phyloP scores from a whole-genome alignment of 139 green algal genomes.

The Astrephomene gubernaculifera region DNA sequence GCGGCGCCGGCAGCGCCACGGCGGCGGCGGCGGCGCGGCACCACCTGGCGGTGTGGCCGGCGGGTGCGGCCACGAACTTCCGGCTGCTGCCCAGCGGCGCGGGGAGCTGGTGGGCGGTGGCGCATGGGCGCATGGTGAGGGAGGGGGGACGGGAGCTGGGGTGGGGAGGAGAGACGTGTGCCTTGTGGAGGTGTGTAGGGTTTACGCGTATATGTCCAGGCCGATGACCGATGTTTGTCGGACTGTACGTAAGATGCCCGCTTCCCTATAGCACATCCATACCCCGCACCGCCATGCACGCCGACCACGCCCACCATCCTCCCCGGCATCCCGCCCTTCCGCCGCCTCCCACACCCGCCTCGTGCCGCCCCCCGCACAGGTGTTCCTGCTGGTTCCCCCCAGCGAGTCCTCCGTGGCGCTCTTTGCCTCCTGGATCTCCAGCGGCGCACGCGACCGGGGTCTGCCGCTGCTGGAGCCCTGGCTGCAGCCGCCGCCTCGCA shows the following conservation, averaged over 20 bases:
- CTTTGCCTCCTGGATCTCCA: constrained; percentile 37
- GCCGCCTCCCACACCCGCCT: background rate
- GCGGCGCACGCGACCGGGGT: constrained; percentile 32
- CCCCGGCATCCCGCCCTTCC: background rate
- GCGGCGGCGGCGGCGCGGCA: constrained; percentile 32
- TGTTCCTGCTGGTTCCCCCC: constrained; percentile 50
- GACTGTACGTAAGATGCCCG: too few relatives aligned
- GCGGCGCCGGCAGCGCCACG: background rate
- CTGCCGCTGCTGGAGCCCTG: constrained; percentile 40
- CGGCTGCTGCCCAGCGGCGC: constrained; percentile 29
- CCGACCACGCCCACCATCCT: background rate
- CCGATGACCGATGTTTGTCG: too few relatives aligned
- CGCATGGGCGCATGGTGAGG: constrained; percentile 45
- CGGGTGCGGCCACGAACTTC: constrained; percentile 43
- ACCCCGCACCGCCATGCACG: too few relatives aligned
- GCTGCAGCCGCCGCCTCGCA: too few relatives aligned
- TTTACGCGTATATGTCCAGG: too few relatives aligned
- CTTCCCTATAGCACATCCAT: too few relatives aligned
- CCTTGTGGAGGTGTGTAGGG: background rate
- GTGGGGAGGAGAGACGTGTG: background rate
- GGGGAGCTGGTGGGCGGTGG: constrained; percentile 45
- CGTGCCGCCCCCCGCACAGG: background rate
- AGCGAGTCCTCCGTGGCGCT: constrained; percentile 35
- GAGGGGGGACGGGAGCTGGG: background rate
- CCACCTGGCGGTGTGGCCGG: constrained; percentile 44